A percentile compares a stretch with the other conserved stretches of the same genome.
Evolutionary conservation across 2,329 filamentous ascomycete genomes (phyloP).

Genomic region (Aspergillus cejpii): DNA sequence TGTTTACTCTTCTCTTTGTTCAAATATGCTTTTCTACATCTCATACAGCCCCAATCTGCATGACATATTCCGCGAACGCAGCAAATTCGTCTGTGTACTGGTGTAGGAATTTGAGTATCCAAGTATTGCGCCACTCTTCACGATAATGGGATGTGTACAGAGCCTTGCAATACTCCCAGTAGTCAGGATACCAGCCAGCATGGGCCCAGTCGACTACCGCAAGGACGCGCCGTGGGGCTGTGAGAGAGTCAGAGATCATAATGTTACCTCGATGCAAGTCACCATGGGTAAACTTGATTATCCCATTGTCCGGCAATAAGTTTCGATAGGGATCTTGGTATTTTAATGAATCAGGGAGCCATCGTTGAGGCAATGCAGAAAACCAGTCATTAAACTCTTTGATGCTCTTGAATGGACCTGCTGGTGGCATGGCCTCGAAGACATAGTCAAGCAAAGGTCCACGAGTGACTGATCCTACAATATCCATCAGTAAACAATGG

Average conservation of each 20-base stretch:
- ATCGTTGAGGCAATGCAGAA: slow-evolving; percentile 16
- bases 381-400: slow-evolving; percentile 27
- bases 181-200: slow-evolving; percentile 31
- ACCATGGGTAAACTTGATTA: slow-evolving; percentile 31
- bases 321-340: slow-evolving; percentile 17
- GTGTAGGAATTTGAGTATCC: too few species aligned
- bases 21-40: too few species aligned
- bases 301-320: slow-evolving; percentile 23
- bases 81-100: too few species aligned
- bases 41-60: too few species aligned
- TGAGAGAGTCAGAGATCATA: slow-evolving; percentile 24
- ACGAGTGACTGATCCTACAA: slow-evolving; percentile 18
- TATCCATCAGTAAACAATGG: neutral
- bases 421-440: slow-evolving; percentile 12
- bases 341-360: slow-evolving; percentile 3
- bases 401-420: slow-evolving; percentile 19
- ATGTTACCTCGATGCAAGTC: slow-evolving; percentile 31
- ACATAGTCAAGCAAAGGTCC: slow-evolving; percentile 16
- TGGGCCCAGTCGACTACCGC: slow-evolving; percentile 29
- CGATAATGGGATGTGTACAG: slow-evolving; percentile 19
- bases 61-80: too few species aligned
- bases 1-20: too few species aligned
- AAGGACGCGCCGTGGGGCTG: slow-evolving; percentile 16
- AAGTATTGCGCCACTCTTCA: neutral
- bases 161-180: slow-evolving; percentile 32